Base-by-base conservation (phyloP, 1,284 basidiomycete genomes). In the Moesziomyces sp. region DNA sequence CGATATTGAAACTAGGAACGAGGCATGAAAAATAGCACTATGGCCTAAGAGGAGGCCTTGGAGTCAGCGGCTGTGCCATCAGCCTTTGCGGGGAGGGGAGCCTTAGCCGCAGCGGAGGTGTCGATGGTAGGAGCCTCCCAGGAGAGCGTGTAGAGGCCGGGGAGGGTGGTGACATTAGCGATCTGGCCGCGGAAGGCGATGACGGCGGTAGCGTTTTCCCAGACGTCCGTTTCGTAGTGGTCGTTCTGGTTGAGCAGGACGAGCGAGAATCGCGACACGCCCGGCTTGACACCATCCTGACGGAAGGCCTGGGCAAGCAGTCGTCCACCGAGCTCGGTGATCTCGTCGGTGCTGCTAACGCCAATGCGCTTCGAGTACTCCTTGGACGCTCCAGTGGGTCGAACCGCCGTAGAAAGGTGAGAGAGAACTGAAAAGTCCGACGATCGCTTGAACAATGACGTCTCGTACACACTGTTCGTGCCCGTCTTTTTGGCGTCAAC, bases 211-310 rank as follows among this genome's bases (percentile, higher is more conserved):
- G 28, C 51, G 5, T 26, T 26, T 52, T 69, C 62, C 4, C 35
- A 76, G 1, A 52, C 34, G 4, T 55, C 74, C 3, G 74, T 63
- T 49, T 69, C 70, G 49, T 74, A 74, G 28, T 78, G 74, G 46
- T 78, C 76, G 60, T 78, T 70, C 65, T 74, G 75, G 52, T 77
- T 74, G 19, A 77, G 35, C 38, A 78, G n/a, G 5, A 74, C 42
- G 19, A 78, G 10, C 21, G 74, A 74, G 46, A 69, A 78, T 2
- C 76, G 28, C 4, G 57, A 57, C 0, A 67, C 34, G 4, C 69
- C 71, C 6, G 58, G 54, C 18, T 53, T 53, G 44, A 69, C 69
- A 7, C 56, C 56, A 28, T 67, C 60, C 54, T 68, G 74, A 7
- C 65, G 43, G 62, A 73, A 77, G 5, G 73, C 62, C 40, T 75